A percentile compares a stretch with the other conserved stretches of the same genome.
Conservation (phyloP, 371 early-diverging fungal species). For the Mortierella sp. region DNA sequence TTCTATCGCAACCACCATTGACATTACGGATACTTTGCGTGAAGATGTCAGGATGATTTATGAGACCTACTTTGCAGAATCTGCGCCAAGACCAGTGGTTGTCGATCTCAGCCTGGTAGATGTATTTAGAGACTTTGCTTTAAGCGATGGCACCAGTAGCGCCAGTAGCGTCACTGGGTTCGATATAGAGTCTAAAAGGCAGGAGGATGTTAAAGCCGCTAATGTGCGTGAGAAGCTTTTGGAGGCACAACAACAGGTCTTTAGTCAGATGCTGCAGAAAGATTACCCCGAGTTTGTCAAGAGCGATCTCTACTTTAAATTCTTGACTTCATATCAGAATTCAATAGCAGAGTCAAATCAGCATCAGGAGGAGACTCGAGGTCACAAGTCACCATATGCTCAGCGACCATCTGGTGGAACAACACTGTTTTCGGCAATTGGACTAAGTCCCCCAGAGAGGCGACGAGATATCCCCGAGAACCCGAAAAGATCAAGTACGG, state of each 20-base stretch:
- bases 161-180: conserved; percentile 1
- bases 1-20: conserved; percentile 30
- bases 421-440: conserved; percentile 35
- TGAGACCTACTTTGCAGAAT: conserved; percentile 76
- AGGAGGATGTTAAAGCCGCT: conserved; percentile 48
- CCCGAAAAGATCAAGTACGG: conserved; percentile 43
- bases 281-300: conserved; percentile 75
- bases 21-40: conserved; percentile 59
- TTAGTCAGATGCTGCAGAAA: conserved; percentile 70
- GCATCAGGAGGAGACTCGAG: not conserved
- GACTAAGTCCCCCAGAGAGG: conserved; percentile 16
- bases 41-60: conserved; percentile 75
- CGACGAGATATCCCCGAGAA: conserved; percentile 12
- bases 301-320: conserved; percentile 77
- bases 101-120: conserved; percentile 51
- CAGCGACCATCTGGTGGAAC: conserved; percentile 22
- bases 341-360: conserved; percentile 18
- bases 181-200: conserved; percentile 11
- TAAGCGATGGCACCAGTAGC: conserved; percentile 18
- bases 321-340: conserved; percentile 50
- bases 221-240: conserved; percentile 48
- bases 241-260: conserved; percentile 69
- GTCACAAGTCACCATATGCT: not conserved
- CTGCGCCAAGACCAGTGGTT: conserved; percentile 62
- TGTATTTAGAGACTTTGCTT: conserved; percentile 27